A percentile compares a stretch with the other conserved stretches of the same genome.
Evolutionary conservation across 1,139 yeast species (phyloP).

Genomic region (Starmera stellimalicola): DNA sequence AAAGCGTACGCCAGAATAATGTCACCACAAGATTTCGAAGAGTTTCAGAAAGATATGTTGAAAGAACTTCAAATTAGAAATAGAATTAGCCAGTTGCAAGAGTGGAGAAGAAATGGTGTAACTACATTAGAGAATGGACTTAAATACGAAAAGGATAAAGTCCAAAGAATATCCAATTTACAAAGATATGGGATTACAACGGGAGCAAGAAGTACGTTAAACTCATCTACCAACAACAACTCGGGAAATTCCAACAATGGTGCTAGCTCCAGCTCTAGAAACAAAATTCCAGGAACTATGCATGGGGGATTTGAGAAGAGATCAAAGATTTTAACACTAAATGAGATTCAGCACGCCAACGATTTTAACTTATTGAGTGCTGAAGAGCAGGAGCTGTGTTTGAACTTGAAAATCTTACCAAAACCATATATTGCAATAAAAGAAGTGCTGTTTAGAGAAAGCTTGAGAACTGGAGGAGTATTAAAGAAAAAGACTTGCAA

Average conservation of each 20-base stretch:
- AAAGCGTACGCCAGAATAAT: constrained; percentile 78
- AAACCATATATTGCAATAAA: constrained; percentile 91
- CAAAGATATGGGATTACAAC: constrained; percentile 35
- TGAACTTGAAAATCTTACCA: constrained; percentile 76
- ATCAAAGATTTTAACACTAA: constrained; percentile 21
- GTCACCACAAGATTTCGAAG: constrained; percentile 72
- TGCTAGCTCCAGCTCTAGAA: constrained; percentile 9
- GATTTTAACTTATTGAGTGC: constrained; percentile 76
- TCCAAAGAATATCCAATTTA: constrained; percentile 47
- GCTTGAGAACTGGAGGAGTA: constrained; percentile 75
- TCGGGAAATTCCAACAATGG: too few species aligned
- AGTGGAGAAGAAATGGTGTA: constrained; percentile 86
- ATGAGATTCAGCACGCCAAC: constrained; percentile 72
- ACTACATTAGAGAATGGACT: constrained; percentile 76
- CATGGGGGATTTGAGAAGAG: constrained; percentile 29
- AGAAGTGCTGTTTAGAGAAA: constrained; percentile 83
- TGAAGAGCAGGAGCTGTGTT: constrained; percentile 81
- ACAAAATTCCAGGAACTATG: constrained; percentile 11
- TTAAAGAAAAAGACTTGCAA: constrained; percentile 78
- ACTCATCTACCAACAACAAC: constrained; percentile 15
- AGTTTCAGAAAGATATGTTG: constrained; percentile 61
- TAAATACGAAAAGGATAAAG: constrained; percentile 82
- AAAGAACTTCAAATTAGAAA: constrained; percentile 73
- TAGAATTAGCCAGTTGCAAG: constrained; percentile 82
- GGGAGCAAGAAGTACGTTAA: constrained; percentile 19